These are phyloP conservation scores for Blastocystis hominis DNA, from an alignment of 352 stramenopile species.

Conservation along the genomic window DNA sequence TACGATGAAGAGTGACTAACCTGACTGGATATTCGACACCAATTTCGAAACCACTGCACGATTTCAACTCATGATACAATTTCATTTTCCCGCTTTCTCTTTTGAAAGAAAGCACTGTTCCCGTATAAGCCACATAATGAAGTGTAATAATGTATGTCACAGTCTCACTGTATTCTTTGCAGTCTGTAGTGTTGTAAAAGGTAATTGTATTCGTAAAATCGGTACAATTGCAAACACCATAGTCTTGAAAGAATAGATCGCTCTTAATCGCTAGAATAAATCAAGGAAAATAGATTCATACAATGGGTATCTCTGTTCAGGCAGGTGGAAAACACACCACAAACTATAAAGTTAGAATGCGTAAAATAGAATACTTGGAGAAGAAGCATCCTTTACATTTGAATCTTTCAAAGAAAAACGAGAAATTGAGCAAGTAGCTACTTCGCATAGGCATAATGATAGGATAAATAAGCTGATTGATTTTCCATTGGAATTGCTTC, in stretches of 20 bases:
- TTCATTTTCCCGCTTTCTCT: background rate
- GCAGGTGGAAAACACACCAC: too few relatives aligned
- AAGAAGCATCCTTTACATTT: too few relatives aligned
- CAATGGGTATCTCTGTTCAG: too few relatives aligned
- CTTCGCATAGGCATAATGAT: too few relatives aligned
- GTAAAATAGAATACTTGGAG: too few relatives aligned
- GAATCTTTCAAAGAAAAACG: too few relatives aligned
- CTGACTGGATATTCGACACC: background rate
- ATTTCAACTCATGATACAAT: background rate
- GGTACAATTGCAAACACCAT: background rate
- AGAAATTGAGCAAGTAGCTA: too few relatives aligned
- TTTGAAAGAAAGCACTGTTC: background rate
- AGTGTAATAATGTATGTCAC: background rate
- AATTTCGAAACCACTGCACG: background rate
- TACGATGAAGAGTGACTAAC: background rate
- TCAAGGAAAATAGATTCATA: too few relatives aligned
- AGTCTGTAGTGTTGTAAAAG: background rate
- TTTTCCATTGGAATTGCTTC: too few relatives aligned
- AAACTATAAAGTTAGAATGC: too few relatives aligned
- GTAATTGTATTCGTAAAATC: background rate
- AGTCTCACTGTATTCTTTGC: background rate
- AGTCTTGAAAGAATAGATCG: background rate
- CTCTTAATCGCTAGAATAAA: background rate
- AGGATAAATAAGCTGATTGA: too few relatives aligned
- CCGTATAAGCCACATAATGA: background rate